Conservation (phyloP, 768 basidiomycete species). For the Trametes gibbosa region DNA sequence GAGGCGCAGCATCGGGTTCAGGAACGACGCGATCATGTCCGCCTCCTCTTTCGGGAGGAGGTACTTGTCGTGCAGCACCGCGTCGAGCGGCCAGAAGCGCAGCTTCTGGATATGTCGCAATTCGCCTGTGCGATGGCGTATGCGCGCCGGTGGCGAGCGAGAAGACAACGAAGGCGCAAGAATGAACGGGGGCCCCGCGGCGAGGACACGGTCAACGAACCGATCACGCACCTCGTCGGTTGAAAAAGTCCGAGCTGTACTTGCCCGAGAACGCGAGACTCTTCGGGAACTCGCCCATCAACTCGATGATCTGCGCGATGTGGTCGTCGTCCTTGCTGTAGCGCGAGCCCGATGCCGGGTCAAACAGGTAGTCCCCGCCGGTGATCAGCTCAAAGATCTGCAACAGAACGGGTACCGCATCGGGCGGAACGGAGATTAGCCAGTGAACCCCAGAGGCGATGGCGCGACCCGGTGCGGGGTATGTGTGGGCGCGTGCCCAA, state of each 20-base stretch:
- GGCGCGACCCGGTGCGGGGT: neutral
- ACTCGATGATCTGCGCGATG: constrained; percentile 96
- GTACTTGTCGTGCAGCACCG: constrained; percentile 92
- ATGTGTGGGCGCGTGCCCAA: neutral
- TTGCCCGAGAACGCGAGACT: constrained; percentile 85
- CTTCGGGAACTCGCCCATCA: constrained; percentile 87
- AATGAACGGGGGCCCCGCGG: neutral
- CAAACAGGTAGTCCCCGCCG: constrained; percentile 97
- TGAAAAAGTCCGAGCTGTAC: constrained; percentile 94
- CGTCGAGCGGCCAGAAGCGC: constrained; percentile 83
- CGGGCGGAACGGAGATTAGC: neutral
- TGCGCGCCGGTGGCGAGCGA: neutral
- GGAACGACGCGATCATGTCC: constrained; percentile 74
- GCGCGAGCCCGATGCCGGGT: constrained; percentile 90
- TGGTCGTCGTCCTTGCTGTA: constrained; percentile 98
- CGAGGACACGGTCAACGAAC: neutral
- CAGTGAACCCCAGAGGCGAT: neutral
- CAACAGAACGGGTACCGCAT: no score
- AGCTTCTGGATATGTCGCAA: constrained; percentile 93
- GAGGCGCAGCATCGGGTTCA: constrained; percentile 86
- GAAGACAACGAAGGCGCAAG: neutral
- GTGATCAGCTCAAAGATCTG: constrained; percentile 94
- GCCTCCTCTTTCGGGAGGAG: constrained; percentile 84
- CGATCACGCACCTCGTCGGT: constrained; percentile 85
- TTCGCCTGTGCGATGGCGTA: constrained; percentile 48